phyloP scores from a whole-genome alignment of 257 asterid species.

The Gentiana straminea region DNA sequence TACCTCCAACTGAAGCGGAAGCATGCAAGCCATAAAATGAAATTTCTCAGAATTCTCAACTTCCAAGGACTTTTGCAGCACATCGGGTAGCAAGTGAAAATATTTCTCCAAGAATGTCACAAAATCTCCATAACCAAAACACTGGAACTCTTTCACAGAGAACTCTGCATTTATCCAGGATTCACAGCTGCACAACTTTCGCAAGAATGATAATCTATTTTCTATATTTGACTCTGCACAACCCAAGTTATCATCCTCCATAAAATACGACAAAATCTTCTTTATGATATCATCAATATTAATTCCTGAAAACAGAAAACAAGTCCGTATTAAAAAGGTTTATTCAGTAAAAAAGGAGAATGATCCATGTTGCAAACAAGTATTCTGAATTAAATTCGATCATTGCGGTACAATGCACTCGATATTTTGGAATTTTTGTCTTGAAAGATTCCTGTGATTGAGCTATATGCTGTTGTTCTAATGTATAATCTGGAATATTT shows the following conservation, averaged over 20 bases:
- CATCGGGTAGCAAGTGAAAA: slow-evolving; percentile 38
- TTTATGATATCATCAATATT: slow-evolving; percentile 48
- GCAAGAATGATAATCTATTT: slow-evolving; percentile 34
- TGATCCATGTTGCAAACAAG: too few relatives aligned
- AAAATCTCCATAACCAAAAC: slow-evolving; percentile 75
- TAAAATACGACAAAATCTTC: slow-evolving; percentile 51
- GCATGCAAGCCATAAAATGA: slow-evolving; percentile 56
- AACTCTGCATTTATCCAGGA: slow-evolving; percentile 52
- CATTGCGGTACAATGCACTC: too few relatives aligned
- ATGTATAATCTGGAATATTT: too few relatives aligned
- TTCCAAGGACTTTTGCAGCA: slow-evolving; percentile 35
- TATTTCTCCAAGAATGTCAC: slow-evolving; percentile 59
- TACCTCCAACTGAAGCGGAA: slow-evolving; percentile 56
- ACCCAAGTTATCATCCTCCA: slow-evolving; percentile 19
- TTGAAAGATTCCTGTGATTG: too few relatives aligned
- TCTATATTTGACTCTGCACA: slow-evolving; percentile 20
- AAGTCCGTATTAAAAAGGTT: not conserved
- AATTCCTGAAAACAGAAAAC: slow-evolving; percentile 32
- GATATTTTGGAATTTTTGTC: too few relatives aligned
- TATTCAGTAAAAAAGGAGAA: not conserved
- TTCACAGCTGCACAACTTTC: slow-evolving; percentile 62
- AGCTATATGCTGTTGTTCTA: too few relatives aligned
- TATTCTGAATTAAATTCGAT: too few relatives aligned
- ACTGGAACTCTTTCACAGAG: slow-evolving; percentile 42
- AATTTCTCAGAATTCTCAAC: slow-evolving; percentile 30